Conservation (phyloP, 805 yeast species). For the Wickerhamomyces bovis region DNA sequence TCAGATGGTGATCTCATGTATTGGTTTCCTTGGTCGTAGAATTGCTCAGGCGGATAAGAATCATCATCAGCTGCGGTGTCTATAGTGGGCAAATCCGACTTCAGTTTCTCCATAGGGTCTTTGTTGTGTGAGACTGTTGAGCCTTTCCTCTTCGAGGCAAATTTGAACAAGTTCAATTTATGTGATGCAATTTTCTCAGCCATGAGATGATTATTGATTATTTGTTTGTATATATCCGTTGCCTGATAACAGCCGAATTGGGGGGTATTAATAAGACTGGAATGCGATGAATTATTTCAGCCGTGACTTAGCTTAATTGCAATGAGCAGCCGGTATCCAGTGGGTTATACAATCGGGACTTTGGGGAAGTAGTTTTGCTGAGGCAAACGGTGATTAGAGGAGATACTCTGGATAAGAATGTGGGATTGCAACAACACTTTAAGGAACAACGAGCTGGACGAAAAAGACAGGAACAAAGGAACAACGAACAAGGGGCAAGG, state of each 20-base stretch:
- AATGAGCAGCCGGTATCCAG: too few relatives aligned
- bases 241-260: too few relatives aligned
- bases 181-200: background rate
- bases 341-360: too few relatives aligned
- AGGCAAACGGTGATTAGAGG: too few relatives aligned
- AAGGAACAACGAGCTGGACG: background rate
- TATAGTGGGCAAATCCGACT: background rate
- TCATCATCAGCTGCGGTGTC: background rate
- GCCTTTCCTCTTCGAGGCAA: background rate
- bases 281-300: too few relatives aligned
- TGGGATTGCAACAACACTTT: background rate
- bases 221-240: too few relatives aligned
- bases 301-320: too few relatives aligned
- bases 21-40: conserved; percentile 1
- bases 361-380: too few relatives aligned
- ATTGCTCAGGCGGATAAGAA: background rate
- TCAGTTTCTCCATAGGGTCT: background rate
- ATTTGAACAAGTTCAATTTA: conserved; percentile 10
- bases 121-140: background rate
- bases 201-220: background rate
- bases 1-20: conserved; percentile 12
- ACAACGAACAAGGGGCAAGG: too few relatives aligned
- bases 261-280: background rate
- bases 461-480: background rate
- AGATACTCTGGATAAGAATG: background rate